phyloP scores from a whole-genome alignment of 140 eudicot species.

The Oenanthe javanica region DNA sequence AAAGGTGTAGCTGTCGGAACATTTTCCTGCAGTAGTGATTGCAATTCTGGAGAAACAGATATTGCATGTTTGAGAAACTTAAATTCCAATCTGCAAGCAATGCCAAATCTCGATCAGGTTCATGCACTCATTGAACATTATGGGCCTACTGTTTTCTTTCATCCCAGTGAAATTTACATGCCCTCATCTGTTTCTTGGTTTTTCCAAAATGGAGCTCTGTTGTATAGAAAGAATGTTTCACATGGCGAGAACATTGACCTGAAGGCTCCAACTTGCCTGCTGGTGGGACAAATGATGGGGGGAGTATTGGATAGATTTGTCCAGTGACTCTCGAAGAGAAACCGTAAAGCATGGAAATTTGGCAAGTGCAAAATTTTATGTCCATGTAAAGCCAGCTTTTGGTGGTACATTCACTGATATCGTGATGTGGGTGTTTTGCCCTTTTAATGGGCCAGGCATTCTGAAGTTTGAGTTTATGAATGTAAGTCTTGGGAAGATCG shows the following conservation, averaged over 20 bases:
- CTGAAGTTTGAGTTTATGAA: slow-evolving; percentile 65
- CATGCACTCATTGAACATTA: slow-evolving; percentile 68
- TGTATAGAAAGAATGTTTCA: slow-evolving; percentile 36
- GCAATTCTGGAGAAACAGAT: slow-evolving; percentile 24
- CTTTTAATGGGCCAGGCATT: slow-evolving; percentile 83
- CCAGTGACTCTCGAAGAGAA: slow-evolving; percentile 37
- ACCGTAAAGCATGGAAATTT: slow-evolving; percentile 53
- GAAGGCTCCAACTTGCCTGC: slow-evolving; percentile 68
- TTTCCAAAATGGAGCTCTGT: slow-evolving; percentile 65
- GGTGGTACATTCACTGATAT: slow-evolving; percentile 85
- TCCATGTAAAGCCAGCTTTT: slow-evolving; percentile 87
- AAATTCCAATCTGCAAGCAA: slow-evolving; percentile 32
- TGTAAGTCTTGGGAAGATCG: slow-evolving; percentile 44
- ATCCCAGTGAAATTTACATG: slow-evolving; percentile 67
- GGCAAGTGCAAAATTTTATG: slow-evolving; percentile 62
- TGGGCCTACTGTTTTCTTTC: slow-evolving; percentile 82
- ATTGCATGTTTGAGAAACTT: slow-evolving; percentile 67
- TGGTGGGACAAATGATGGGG: slow-evolving; percentile 69
- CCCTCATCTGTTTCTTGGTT: slow-evolving; percentile 97
- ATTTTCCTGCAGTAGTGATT: slow-evolving; percentile 51
- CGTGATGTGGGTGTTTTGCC: slow-evolving; percentile 84
- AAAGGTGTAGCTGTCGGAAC: slow-evolving; percentile 67
- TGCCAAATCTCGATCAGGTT: slow-evolving; percentile 86
- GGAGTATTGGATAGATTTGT: slow-evolving; percentile 86
- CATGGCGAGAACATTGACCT: slow-evolving; percentile 42